A percentile compares a stretch with the other conserved stretches of the same genome.
Evolutionary conservation across 2,329 filamentous ascomycete species (phyloP).

Genomic region (Fusarium lateritium): DNA sequence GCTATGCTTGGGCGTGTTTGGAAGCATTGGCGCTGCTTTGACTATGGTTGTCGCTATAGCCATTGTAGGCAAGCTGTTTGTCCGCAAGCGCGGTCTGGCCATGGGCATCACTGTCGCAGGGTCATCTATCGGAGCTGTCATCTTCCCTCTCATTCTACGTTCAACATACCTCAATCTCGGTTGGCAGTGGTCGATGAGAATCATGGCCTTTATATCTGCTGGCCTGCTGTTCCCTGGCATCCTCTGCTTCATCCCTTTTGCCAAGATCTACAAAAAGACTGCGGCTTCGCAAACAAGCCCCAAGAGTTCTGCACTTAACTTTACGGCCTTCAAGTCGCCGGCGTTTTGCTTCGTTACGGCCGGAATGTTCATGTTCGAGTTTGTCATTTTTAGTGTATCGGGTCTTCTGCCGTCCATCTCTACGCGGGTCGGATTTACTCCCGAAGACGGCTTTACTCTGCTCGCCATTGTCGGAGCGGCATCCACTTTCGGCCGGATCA

Average conservation of each 20-base stretch:
- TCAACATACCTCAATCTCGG: conserved; percentile 50
- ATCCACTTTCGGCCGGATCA: conserved; percentile 59
- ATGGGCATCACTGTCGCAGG: conserved; percentile 49
- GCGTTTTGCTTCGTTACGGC: conserved; percentile 59
- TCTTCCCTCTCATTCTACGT: conserved; percentile 54
- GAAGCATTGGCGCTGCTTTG: conserved; percentile 59
- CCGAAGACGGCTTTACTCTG: conserved; percentile 59
- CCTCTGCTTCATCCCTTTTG: conserved; percentile 55
- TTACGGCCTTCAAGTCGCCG: conserved; percentile 58
- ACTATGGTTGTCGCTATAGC: conserved; percentile 55
- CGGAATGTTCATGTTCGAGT: conserved; percentile 62
- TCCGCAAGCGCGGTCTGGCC: conserved; percentile 45
- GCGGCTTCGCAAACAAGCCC: conserved; percentile 15
- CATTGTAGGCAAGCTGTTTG: conserved; percentile 51
- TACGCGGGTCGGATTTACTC: conserved; percentile 52
- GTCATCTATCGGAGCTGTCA: conserved; percentile 51
- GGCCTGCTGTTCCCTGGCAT: conserved; percentile 48
- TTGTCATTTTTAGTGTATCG: conserved; percentile 64
- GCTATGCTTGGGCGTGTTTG: conserved; percentile 59
- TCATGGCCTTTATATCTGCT: conserved; percentile 50
- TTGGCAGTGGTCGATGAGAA: conserved; percentile 55
- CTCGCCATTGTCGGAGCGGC: conserved; percentile 61
- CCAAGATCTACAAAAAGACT: conserved; percentile 37
- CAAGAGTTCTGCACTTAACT: conserved; percentile 52
- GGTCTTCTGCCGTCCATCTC: conserved; percentile 64